Evolutionary conservation across 768 basidiomycete species (phyloP).

Genomic region (Mycena olivaceomarginata): DNA sequence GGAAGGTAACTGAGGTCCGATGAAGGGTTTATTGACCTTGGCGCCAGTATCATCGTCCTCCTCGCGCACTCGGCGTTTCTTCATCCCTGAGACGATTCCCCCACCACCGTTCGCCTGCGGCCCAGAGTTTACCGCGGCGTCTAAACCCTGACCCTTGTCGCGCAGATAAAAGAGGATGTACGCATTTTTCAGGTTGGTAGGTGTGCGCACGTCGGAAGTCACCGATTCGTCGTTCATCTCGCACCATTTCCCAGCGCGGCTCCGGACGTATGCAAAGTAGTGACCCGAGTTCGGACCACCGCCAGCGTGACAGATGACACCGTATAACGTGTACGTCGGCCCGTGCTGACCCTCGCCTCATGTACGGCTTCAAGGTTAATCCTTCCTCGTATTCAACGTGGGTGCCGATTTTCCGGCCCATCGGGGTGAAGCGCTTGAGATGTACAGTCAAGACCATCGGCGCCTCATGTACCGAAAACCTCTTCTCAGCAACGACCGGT

Average conservation of each 20-base stretch:
- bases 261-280: constrained; percentile 92
- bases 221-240: constrained; percentile 97
- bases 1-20: constrained; percentile 81
- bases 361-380: constrained; percentile 83
- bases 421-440: constrained; percentile 94
- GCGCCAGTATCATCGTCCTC: constrained; percentile 70
- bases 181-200: constrained; percentile 84
- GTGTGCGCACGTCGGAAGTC: constrained; percentile 60
- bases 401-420: constrained; percentile 91
- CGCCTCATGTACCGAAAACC: constrained; percentile 91
- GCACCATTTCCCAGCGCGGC: constrained; percentile 83
- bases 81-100: constrained; percentile 69
- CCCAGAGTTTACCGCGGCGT: constrained; percentile 72
- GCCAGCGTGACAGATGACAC: constrained; percentile 95
- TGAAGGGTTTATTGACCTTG: constrained; percentile 71
- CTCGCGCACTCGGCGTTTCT: constrained; percentile 65
- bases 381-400: constrained; percentile 86
- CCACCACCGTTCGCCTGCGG: constrained; percentile 34
- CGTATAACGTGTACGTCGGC: constrained; percentile 91
- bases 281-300: constrained; percentile 96
- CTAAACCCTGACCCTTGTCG: constrained; percentile 84
- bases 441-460: constrained; percentile 94
- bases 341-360: constrained; percentile 91
- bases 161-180: constrained; percentile 96
- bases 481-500: constrained; percentile 92